These are phyloP conservation scores for Nannochloropsis oceanica DNA, from an alignment of 108 stramenopile species.

Conservation along the genomic window DNA sequence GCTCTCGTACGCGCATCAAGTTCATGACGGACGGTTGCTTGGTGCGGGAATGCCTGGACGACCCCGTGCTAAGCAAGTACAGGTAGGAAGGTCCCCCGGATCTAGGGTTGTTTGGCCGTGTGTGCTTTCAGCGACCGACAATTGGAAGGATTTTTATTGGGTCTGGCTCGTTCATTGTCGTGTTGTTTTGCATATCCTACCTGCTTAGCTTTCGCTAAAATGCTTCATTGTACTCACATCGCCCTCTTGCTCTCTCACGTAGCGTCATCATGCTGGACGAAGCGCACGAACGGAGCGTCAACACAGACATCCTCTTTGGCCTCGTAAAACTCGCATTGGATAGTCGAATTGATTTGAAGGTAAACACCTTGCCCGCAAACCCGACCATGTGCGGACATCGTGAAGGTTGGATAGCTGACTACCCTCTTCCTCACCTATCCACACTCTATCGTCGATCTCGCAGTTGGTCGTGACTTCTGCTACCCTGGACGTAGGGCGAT, in stretches of 20 bases:
- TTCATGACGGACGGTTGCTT: slow-evolving; percentile 98
- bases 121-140: too few relatives aligned
- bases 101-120: too few relatives aligned
- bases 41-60: slow-evolving; percentile 61
- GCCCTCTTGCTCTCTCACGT: too few relatives aligned
- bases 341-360: background rate
- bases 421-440: slow-evolving; percentile 68
- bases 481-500: slow-evolving; percentile 31
- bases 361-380: background rate
- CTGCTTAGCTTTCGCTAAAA: too few relatives aligned
- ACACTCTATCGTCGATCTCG: slow-evolving; percentile 42
- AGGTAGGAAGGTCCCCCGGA: background rate
- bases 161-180: too few relatives aligned
- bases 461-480: slow-evolving; percentile 40
- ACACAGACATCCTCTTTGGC: slow-evolving; percentile 39
- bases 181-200: too few relatives aligned
- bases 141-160: too few relatives aligned
- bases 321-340: slow-evolving; percentile 13
- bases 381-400: background rate
- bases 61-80: slow-evolving; percentile 28
- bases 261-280: slow-evolving; percentile 37
- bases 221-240: too few relatives aligned
- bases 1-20: slow-evolving; percentile 61
- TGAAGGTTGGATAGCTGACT: slow-evolving; percentile 67
- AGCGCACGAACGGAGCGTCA: slow-evolving; percentile 38